Evolutionary conservation across 2,329 filamentous ascomycete species (phyloP), one percentile per base, ranked within the genome.

Genomic region (Botrytis tulipae): DNA sequence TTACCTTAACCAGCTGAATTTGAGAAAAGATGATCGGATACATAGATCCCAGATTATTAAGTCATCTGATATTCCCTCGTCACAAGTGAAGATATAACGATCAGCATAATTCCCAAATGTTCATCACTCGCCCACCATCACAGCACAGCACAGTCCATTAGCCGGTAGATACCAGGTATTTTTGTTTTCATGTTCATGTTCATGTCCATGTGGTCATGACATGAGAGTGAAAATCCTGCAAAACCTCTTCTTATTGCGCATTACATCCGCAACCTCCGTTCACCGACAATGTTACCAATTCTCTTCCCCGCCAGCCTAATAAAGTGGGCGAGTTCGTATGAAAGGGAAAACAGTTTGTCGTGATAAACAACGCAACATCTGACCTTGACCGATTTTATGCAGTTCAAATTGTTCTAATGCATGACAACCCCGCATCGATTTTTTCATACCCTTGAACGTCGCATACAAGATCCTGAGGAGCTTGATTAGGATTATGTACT

Each of bases 341-440:
- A 44, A 37, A 61, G 32, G n/a, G 18, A 42, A 65, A 51, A 71
- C 29, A 69, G 66, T 69, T 69, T 69, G 48, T 69, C 66, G 48
- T 69, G 48, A 59, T n/a, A 68, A 69, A 65, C 69, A 65, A 51
- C 44, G 44, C 69, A 71, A 42, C 46, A 62, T 71, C 44, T 66
- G 59, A 65, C 22, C 61, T 65, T 71, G 69, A 71, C 69, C 69
- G 69, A 71, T 65, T 71, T 71, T 71, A 71, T 71, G 69, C 69
- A 40, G 18, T 65, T 48, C 61, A 29, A 66, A 65, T 66, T 60
- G 59, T 71, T 16, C 35, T 51, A 65, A 68, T 68, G 48, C 48
- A 68, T 29, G 37, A 25, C 22, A 48, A 68, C 65, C 65, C 66
- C 66, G 66, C 66, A 69, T 69, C 25, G 18, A 57, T 37, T 54